Percentiles rank a stretch among this genome's conserved stretches.
phyloP scores from a whole-genome alignment of 495 filamentous ascomycete genomes.

The Sordaria brevicollis region DNA sequence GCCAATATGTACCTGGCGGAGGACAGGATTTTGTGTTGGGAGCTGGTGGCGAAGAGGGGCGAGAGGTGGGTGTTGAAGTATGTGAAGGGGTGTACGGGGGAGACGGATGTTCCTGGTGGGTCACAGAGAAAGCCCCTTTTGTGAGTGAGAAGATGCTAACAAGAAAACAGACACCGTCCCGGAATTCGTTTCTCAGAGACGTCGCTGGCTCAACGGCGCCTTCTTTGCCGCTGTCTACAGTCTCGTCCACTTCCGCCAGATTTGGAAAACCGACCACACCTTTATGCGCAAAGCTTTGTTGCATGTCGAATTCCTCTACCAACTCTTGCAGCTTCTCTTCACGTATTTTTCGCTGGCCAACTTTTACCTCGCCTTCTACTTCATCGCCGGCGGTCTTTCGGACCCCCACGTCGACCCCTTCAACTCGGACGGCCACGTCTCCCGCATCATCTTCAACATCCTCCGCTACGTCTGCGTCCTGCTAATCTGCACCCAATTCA shows the following conservation, averaged over 20 bases:
- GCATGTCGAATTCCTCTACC: slow-evolving; percentile 94
- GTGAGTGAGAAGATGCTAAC: slow-evolving; percentile 1
- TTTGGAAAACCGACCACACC: slow-evolving; percentile 92
- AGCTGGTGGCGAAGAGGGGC: slow-evolving; percentile 88
- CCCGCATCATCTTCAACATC: slow-evolving; percentile 74
- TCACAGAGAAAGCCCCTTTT: slow-evolving; percentile 3
- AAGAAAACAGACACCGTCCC: slow-evolving; percentile 53
- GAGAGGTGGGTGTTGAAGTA: slow-evolving; percentile 98
- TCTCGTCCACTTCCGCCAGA: slow-evolving; percentile 83
- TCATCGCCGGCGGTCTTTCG: slow-evolving; percentile 88
- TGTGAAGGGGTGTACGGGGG: slow-evolving; percentile 87
- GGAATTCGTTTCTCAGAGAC: slow-evolving; percentile 92
- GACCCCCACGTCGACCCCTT: slow-evolving; percentile 81
- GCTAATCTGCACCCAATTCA: slow-evolving; percentile 89
- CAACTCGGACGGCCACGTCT: slow-evolving; percentile 56
- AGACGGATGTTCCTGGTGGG: slow-evolving; percentile 93
- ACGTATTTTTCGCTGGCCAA: slow-evolving; percentile 98
- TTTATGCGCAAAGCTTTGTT: slow-evolving; percentile 79
- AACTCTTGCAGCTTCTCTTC: slow-evolving; percentile 81
- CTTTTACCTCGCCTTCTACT: slow-evolving; percentile 98
- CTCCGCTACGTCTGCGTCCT: slow-evolving; percentile 77
- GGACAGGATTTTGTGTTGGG: slow-evolving; percentile 98
- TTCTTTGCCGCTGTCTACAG: slow-evolving; percentile 99
- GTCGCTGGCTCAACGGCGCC: slow-evolving; percentile 96
- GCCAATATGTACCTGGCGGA: slow-evolving; percentile 99